Evolutionary conservation across 2,329 filamentous ascomycete genomes (phyloP), one percentile per base, ranked within the genome.

Genomic region (Epichloe hybrida): DNA sequence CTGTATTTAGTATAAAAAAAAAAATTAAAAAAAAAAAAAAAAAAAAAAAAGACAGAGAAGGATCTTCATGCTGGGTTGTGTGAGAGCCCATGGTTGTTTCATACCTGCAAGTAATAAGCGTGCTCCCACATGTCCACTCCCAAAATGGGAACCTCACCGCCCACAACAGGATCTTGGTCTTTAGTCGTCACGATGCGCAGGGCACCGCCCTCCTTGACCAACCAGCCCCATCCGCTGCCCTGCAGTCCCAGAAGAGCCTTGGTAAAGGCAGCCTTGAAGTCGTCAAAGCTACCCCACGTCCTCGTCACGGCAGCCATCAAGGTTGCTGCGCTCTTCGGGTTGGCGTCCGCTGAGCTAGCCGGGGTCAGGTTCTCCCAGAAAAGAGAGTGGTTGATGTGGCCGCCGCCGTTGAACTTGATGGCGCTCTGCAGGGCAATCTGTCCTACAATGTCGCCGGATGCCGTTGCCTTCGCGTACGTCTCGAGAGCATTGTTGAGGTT

Each of bases 51-150:
- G 53, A 20, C 53, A 54, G 50, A 4, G n/a, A n/a, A 17, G 15
- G 17, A 27, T 6, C 5, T 6, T 27, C 2, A 13, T 15, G 13
- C n/a, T 8, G 11, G 3, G 12, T n/a, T 21, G 27, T 31, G 27
- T 9, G 1, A 23, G 7, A 9, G 36, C 36, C 13, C 36, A 3
- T 37, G 27, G n/a, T 12, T 20, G 3, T 13, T 23, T 34, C 70
- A 56, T 54, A 83, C 80, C 74, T 88, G 87, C 17, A 94, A 69
- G 63, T 95, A 95, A 64, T 94, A 95, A 0, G 88, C 88, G 70
- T 95, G 88, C 71, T 95, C 88, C 88, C 88, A 94, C 80, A 94
- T 91, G 64, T 95, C 88, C 2, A 95, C 74, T 0, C 87, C 88
- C 41, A 89, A 74, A 20, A 95, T 69, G 8, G 84, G 83, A n/a